phyloP scores from a whole-genome alignment of 1,139 yeast genomes.

The Eremothecium gossypii region DNA sequence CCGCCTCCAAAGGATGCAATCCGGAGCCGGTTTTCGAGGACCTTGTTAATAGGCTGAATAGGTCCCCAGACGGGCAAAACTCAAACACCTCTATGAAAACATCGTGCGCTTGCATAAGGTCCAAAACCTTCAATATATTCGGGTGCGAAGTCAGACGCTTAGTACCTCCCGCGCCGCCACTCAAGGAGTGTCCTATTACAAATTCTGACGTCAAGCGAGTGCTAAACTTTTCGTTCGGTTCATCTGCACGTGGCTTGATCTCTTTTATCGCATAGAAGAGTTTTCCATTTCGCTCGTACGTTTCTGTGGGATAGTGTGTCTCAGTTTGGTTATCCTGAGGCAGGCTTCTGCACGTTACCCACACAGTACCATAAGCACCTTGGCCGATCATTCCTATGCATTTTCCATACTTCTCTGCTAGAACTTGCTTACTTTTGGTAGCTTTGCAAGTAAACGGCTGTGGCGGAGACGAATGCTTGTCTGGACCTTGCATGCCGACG shows the following conservation, averaged over 20 bases:
- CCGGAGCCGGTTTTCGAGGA: slow-evolving; percentile 29
- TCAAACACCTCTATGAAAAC: slow-evolving; percentile 74
- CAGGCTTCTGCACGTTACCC: slow-evolving; percentile 39
- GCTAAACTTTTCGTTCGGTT: slow-evolving; percentile 49
- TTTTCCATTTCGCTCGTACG: slow-evolving; percentile 22
- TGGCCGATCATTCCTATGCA: slow-evolving; percentile 56
- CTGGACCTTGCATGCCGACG: slow-evolving; percentile 12
- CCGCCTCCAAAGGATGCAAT: slow-evolving; percentile 49
- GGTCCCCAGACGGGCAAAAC: slow-evolving; percentile 66
- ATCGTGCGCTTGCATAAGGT: slow-evolving; percentile 50
- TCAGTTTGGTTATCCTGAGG: slow-evolving; percentile 15
- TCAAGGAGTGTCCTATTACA: slow-evolving; percentile 60
- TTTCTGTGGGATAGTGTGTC: slow-evolving; percentile 22
- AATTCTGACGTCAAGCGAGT: slow-evolving; percentile 70
- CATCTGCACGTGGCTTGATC: slow-evolving; percentile 40
- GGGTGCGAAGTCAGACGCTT: slow-evolving; percentile 31
- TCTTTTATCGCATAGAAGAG: slow-evolving; percentile 66
- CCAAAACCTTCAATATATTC: slow-evolving; percentile 60
- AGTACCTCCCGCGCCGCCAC: slow-evolving; percentile 29
- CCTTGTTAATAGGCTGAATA: slow-evolving; percentile 40
- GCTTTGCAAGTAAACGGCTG: slow-evolving; percentile 15
- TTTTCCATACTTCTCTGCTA: slow-evolving; percentile 48
- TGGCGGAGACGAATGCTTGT: slow-evolving; percentile 19
- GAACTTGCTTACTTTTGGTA: slow-evolving; percentile 26
- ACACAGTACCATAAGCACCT: slow-evolving; percentile 64